Conservation (phyloP, 1,284 basidiomycete species). For the Ceratobasidium sp. region DNA sequence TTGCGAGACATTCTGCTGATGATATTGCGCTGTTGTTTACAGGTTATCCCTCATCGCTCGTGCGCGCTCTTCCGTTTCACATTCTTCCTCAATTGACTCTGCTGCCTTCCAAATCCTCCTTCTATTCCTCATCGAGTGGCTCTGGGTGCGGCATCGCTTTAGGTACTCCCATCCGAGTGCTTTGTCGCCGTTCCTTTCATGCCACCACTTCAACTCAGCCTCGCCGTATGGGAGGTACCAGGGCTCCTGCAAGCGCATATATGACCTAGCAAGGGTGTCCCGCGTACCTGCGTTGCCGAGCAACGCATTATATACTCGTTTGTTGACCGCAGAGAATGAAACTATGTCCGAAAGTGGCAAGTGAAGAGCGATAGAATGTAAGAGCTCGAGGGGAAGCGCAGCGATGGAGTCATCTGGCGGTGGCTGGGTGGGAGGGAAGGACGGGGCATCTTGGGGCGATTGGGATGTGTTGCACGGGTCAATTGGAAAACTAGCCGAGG, state of each 20-base stretch:
- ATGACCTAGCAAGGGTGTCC: constrained; percentile 18
- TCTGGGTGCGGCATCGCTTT: constrained; percentile 7
- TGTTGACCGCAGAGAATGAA: constrained; percentile 8
- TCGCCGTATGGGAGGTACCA: constrained; percentile 31
- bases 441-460: too few relatives aligned
- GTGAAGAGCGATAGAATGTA: background rate
- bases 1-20: too few relatives aligned
- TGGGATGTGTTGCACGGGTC: background rate
- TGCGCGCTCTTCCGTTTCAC: constrained; percentile 21
- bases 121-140: constrained; percentile 42
- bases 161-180: constrained; percentile 39
- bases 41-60: too few relatives aligned
- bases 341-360: constrained; percentile 16
- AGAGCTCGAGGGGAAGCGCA: constrained; percentile 9
- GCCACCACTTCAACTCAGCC: constrained; percentile 27
- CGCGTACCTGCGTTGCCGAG: background rate
- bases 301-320: background rate
- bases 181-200: constrained; percentile 16
- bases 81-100: constrained; percentile 37
- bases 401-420: background rate
- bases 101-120: constrained; percentile 38
- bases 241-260: constrained; percentile 23
- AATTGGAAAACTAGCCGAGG: background rate
- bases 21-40: too few relatives aligned
- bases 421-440: background rate